Evolutionary conservation across 805 yeast species (phyloP), one percentile per base, ranked within the genome.

Genomic region (Monosporozyma unispora): DNA sequence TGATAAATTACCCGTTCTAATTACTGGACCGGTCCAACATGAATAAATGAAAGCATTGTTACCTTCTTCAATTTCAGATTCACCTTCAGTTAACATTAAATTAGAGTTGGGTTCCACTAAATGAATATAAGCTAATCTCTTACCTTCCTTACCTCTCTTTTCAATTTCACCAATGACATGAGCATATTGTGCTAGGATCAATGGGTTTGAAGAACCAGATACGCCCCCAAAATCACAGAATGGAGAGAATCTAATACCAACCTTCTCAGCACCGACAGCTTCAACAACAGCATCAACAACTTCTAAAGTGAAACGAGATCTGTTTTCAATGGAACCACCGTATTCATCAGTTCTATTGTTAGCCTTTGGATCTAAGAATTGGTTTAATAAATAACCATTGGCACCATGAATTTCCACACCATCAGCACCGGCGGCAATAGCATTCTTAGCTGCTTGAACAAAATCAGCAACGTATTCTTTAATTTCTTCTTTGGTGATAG

Each of bases 401-500:
- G 87, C 87, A 31, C 70, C 70, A 61, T 82, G 88, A 45, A 83
- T 65, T 63, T 83, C 87, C 27, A 83, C 75, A 51, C 80, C 81
- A 62, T 83, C 87, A 46, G 71, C 70, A 29, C 70, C 71, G 9
- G 64, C 61, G 6, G 51, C 59, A 33, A 68, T 48, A 12, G 66
- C 48, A 40, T 59, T 61, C 54, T 62, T 63, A n/a, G 82, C 80
- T 37, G 79, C 77, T 3, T 55, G 53, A 7, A 68, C 75, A 54
- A 61, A 79, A 46, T 71, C 70, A 29, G 64, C 54, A 21, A 72
- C 64, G 48, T 68, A 69, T 44, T 70, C 67, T 47, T 73, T 63
- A 56, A 79, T 61, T 62, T 61, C 70, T 29, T 52, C 57, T 46
- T 57, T 57, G 21, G 64, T 57, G 22, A 60, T 11, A 25, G 61